Base-by-base conservation (phyloP, 768 basidiomycete genomes). In the Calvatia gigantea region DNA sequence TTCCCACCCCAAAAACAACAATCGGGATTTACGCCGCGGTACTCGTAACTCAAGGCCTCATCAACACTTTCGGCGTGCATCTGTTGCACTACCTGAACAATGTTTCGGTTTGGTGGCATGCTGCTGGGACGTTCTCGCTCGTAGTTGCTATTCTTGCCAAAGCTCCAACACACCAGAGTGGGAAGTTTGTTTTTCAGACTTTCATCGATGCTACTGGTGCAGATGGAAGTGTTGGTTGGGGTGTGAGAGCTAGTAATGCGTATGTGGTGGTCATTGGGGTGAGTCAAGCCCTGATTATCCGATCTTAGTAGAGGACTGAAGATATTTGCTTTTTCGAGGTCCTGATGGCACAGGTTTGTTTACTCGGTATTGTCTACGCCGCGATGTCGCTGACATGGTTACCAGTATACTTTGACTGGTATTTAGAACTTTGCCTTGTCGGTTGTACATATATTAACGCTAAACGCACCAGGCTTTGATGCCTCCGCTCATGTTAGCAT, bases 61-160 rank as follows among this genome's bases (percentile, higher is more conserved):
- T 86, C 60, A 91, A 90, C 69, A 87, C 87, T 0, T 89, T 91
- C 61, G 87, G 87, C 1, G 86, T 86, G 25, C 77, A 75, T 33
- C 62, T 86, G 5, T 74, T 91, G 11, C 79, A 82, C 50, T 73
- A 84, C 58, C 70, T 91, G 35, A 91, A 90, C 67, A 89, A 87
- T 58, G 67, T 86, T 17, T 89, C 87, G 1, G 77, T 91, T 4
- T 82, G 81, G 77, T 85, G 87, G 80, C 89, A 92, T 59, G 86
- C 83, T 1, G 54, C 85, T 38, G 89, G 89, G 17, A 87, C 89
- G 1, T 80, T 81, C 2, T 73, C 82, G 3, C 65, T 92, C 17
- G 80, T 83, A 15, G 79, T 91, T 23, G 85, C 86, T 0, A 75
- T 89, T 43, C 77, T 92, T 7, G 84, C 82, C 2, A 83, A 83